Conservation (phyloP, 768 basidiomycete genomes). For the Austroboletus eburneus region DNA sequence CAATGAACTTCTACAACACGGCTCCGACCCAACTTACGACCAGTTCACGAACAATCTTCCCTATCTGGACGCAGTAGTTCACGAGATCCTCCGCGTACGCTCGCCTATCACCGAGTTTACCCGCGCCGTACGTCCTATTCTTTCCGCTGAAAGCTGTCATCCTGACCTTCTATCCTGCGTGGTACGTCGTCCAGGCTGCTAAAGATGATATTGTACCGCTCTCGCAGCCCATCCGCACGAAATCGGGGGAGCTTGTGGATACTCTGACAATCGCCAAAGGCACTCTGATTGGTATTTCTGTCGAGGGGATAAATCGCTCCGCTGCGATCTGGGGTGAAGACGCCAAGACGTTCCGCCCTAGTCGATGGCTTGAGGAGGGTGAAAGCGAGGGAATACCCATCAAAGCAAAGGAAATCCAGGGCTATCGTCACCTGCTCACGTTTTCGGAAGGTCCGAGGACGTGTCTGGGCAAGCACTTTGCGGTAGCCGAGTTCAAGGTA, state of each 20-base stretch:
- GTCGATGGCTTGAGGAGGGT: background rate
- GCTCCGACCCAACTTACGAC: background rate
- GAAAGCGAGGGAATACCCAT: background rate
- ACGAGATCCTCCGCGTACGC: constrained; percentile 25
- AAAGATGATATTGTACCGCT: background rate
- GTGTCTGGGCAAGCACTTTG: background rate
- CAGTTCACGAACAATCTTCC: background rate
- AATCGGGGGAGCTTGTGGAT: background rate
- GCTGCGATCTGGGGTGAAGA: background rate
- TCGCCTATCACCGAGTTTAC: background rate
- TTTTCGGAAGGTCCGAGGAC: background rate
- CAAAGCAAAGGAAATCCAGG: background rate
- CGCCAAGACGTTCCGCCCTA: background rate
- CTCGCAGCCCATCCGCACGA: background rate
- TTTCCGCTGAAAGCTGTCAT: too few species aligned
- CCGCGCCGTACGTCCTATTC: background rate
- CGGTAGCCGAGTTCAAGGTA: background rate
- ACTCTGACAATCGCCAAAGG: background rate
- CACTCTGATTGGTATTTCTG: background rate
- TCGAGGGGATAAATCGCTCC: background rate
- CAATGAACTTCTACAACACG: background rate
- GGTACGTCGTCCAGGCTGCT: too few species aligned
- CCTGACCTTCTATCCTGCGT: too few species aligned
- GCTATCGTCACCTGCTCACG: background rate
- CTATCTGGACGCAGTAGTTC: constrained; percentile 32